Base-by-base conservation (phyloP, 2,329 filamentous ascomycete species). In the Alternaria sp. region DNA sequence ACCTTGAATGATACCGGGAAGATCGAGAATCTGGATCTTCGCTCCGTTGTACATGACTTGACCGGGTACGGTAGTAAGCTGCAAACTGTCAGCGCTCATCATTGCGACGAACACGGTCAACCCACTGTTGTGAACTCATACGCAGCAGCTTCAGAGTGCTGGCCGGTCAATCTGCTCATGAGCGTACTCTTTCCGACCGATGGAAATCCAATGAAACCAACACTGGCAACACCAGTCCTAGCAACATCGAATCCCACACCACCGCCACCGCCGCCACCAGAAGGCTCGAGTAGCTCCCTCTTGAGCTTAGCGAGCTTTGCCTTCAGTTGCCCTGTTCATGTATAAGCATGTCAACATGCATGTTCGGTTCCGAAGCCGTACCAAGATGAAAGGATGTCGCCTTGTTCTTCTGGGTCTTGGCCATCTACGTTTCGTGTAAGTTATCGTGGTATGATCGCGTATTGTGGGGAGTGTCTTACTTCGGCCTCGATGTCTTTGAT, bases 121-220 rank as follows among this genome's bases (percentile, higher is more conserved):
- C 38, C 14, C 61, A 79, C 72, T 55, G 95, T 99, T 67, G 95
- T 99, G 84, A 99, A 99, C 79, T 99, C 95, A 81, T 99, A 99
- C 53, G 94, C 95, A 18, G 95, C 95, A 57, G 89, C 94, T 85
- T 99, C 95, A 2, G 94, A 98, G 79, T 99, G 94, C 81, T 97
- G 94, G 53, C 95, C 95, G 43, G 95, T 99, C 77, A 99, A 82
- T 75, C 85, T 89, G 78, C 90, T 97, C 94, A 99, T 97, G 73
- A 99, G 85, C 51, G 95, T 99, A 86, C 93, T 97, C 83, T 99
- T 99, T 63, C 95, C 95, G 64, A 99, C 95, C 1, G 95, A 99
- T 2, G 95, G 95, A 75, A 99, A 99, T 32, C 95, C 95, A 76
- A 98, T 97, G 82, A 98, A 98, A 43, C 94, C 94, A 74, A 99